These are phyloP conservation scores for Ganoderma lucidum DNA, from an alignment of 1,284 basidiomycete species.

Conservation along the genomic window DNA sequence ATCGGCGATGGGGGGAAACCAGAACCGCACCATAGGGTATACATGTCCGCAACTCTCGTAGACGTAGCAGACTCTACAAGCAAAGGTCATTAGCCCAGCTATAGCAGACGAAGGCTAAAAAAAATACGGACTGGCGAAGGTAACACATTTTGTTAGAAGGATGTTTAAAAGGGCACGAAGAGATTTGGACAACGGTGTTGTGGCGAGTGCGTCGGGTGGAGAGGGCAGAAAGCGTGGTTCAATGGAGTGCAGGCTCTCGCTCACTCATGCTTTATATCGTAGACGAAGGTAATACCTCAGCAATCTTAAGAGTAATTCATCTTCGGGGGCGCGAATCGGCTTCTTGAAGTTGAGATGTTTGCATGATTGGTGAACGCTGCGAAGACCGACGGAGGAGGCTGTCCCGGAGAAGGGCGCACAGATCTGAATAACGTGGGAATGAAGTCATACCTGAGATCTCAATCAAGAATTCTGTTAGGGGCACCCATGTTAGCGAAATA, in stretches of 20 bases:
- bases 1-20: neutral
- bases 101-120: no score
- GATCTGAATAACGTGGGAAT: slow-evolving; percentile 1
- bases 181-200: neutral
- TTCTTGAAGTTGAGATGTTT: slow-evolving; percentile 11
- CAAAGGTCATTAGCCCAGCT: neutral
- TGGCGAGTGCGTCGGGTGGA: neutral
- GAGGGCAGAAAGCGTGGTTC: neutral
- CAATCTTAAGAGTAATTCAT: slow-evolving; percentile 2
- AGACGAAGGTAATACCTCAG: slow-evolving; percentile 1
- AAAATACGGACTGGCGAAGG: slow-evolving; percentile 34
- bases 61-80: slow-evolving; percentile 36
- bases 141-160: slow-evolving; percentile 31
- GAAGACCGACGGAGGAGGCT: slow-evolving; percentile 5
- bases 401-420: slow-evolving; percentile 6
- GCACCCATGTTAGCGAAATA: neutral
- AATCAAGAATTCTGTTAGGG: slow-evolving; percentile 8
- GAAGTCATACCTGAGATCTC: slow-evolving; percentile 10
- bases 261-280: neutral
- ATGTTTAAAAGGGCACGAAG: neutral
- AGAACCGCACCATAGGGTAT: slow-evolving; percentile 31
- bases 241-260: neutral
- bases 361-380: slow-evolving; percentile 7
- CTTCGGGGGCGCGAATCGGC: slow-evolving; percentile 7
- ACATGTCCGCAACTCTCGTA: slow-evolving; percentile 36